Evolutionary conservation across 495 filamentous ascomycete genomes (phyloP).

Genomic region (Xylaria castorea): DNA sequence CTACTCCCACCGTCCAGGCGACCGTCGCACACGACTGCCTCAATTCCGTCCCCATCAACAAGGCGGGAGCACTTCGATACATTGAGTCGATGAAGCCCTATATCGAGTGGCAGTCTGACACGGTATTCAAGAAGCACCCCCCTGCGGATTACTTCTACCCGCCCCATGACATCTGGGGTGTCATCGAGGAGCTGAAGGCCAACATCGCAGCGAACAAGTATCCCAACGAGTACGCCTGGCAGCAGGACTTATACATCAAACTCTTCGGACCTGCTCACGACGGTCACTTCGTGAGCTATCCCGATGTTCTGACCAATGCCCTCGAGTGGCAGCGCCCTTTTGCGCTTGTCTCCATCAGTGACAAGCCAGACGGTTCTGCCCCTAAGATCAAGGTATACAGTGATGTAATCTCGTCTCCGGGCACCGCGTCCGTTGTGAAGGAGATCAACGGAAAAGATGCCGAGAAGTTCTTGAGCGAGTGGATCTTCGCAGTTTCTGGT

Average conservation of each 20-base stretch:
- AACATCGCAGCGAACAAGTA: slow-evolving; percentile 49
- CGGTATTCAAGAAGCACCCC: slow-evolving; percentile 49
- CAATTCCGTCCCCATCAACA: slow-evolving; percentile 52
- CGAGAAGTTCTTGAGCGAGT: slow-evolving; percentile 40
- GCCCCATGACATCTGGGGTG: slow-evolving; percentile 52
- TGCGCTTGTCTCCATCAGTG: slow-evolving; percentile 48
- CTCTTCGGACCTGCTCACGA: slow-evolving; percentile 52
- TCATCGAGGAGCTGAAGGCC: slow-evolving; percentile 44
- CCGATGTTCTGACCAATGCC: slow-evolving; percentile 48
- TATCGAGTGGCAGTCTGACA: slow-evolving; percentile 54
- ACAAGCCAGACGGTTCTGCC: slow-evolving; percentile 42
- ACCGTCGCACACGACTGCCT: slow-evolving; percentile 53
- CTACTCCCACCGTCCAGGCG: slow-evolving; percentile 47
- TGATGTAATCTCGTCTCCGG: slow-evolving; percentile 37
- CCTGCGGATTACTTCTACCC: slow-evolving; percentile 53
- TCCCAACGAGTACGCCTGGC: slow-evolving; percentile 51
- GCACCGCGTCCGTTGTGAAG: slow-evolving; percentile 37
- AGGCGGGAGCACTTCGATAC: slow-evolving; percentile 47
- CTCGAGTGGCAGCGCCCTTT: slow-evolving; percentile 44
- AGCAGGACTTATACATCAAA: slow-evolving; percentile 45
- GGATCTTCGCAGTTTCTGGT: slow-evolving; percentile 39
- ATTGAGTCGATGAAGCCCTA: slow-evolving; percentile 51
- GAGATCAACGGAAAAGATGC: slow-evolving; percentile 50
- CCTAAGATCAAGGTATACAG: slow-evolving; percentile 49
- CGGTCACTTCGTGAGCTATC: slow-evolving; percentile 53